phyloP scores from a whole-genome alignment of 1,284 basidiomycete genomes.

The Lignosus rhinocerotis region DNA sequence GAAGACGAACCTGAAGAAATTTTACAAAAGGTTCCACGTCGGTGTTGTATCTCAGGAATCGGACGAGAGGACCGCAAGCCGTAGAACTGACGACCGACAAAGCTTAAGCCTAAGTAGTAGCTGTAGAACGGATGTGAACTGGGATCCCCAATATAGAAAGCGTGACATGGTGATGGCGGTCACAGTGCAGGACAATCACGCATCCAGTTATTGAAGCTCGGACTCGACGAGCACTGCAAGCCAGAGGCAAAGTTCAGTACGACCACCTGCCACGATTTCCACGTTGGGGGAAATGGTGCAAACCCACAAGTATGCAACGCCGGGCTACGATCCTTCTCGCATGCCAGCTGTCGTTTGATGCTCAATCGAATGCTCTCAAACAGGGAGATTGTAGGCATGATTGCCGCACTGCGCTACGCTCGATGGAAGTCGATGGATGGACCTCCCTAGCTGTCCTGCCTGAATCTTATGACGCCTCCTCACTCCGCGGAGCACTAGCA shows the following conservation, averaged over 20 bases:
- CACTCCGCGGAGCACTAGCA: slow-evolving; percentile 1
- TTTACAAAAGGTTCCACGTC: slow-evolving; percentile 3
- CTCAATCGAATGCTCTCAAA: neutral
- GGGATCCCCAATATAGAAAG: neutral
- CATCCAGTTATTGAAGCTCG: neutral
- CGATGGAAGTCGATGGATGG: neutral
- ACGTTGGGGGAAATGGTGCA: too few species aligned
- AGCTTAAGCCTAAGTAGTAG: neutral
- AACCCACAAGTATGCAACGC: neutral
- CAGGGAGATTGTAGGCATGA: too few species aligned
- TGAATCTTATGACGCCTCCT: neutral
- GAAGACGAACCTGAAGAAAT: slow-evolving; percentile 4
- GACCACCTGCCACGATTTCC: too few species aligned
- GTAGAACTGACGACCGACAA: neutral
- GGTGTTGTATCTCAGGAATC: neutral
- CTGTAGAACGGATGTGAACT: neutral
- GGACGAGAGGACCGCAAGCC: neutral
- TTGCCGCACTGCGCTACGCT: neutral
- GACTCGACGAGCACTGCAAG: too few species aligned
- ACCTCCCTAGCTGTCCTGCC: neutral
- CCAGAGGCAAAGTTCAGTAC: too few species aligned
- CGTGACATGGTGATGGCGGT: neutral
- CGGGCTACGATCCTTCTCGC: neutral
- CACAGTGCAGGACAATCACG: neutral
- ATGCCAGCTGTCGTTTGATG: neutral